Base-by-base conservation (phyloP, 164 flowering plant genomes). In the Vitis amurensis region DNA sequence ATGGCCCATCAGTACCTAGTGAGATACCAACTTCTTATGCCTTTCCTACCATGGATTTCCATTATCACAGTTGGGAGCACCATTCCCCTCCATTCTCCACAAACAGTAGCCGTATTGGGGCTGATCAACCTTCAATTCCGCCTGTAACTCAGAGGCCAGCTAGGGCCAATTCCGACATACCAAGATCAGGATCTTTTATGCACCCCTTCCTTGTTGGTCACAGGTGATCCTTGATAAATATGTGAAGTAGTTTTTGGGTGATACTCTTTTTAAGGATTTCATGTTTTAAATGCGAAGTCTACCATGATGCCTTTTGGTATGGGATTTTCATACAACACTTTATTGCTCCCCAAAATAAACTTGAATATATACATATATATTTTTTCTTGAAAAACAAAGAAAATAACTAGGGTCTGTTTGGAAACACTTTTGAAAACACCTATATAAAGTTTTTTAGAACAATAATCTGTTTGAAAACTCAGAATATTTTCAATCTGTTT, bases 161-260 rank as follows among this genome's bases (percentile, higher is more conserved):
- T n/a, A 80, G 93, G 72, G 62, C 67, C 52, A 83, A 77, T 76
- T 74, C 88, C 55, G 91, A 87, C 60, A n/a, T 82, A 11, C 77
- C 86, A 27, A 83, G 90, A 76, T 68, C 87, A n/a, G 89, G 85
- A 60, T 62, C 87, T 55, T 72, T 77, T 70, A 61, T 84, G 76
- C 91, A 80, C 68, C 96, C 93, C 9, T 84, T 83, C 71, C 74
- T 80, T 63, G 69, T 86, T 50, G 80, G 87, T 64, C 96, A 89
- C 76, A 83, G 91, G 96, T 91, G 77, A n/a, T 61, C 51, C 23
- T 19, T 71, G 51, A 37, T 12, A 51, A 14, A 4, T 69, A 9
- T n/a, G 3, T 61, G 16, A 15, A 44, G 7, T 56, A 50, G 44
- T 37, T 37, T 37, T 37, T 37, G 7, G 44, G 44, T 37, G 13